phyloP scores from a whole-genome alignment of 768 basidiomycete species.

The Lentinula lateritia region DNA sequence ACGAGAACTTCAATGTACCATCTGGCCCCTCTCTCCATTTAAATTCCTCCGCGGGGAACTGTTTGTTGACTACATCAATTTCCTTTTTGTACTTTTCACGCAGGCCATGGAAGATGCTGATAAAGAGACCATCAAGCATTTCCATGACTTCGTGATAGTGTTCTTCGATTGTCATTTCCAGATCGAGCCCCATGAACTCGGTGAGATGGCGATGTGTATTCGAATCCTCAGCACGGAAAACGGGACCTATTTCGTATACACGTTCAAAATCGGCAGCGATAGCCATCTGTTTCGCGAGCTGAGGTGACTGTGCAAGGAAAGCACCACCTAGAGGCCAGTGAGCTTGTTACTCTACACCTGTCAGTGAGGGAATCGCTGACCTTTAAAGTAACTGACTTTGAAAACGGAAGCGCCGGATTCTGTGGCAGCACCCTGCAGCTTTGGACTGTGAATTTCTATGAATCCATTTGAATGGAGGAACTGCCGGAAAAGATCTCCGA shows the following conservation, averaged over 20 bases:
- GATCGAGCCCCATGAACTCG: constrained; percentile 97
- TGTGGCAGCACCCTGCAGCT: constrained; percentile 94
- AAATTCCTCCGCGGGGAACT: constrained; percentile 96
- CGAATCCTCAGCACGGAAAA: constrained; percentile 96
- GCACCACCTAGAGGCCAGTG: constrained; percentile 58
- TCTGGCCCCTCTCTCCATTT: constrained; percentile 90
- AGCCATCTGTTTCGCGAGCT: constrained; percentile 98
- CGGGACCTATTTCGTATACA: constrained; percentile 94
- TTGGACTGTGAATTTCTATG: constrained; percentile 95
- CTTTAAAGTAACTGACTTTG: constrained; percentile 97
- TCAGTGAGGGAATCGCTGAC: constrained; percentile 27
- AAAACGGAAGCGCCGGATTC: constrained; percentile 97
- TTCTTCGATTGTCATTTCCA: constrained; percentile 98
- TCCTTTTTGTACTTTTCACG: constrained; percentile 73
- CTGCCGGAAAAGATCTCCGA: constrained; percentile 83
- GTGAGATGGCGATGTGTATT: constrained; percentile 98
- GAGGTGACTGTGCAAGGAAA: constrained; percentile 94
- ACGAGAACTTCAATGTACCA: constrained; percentile 80
- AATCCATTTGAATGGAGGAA: constrained; percentile 73
- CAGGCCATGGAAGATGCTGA: constrained; percentile 82
- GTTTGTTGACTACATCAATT: constrained; percentile 73
- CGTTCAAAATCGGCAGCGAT: constrained; percentile 98
- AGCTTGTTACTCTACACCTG: background rate
- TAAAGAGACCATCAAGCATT: constrained; percentile 80
- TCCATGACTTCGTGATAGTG: constrained; percentile 99